Base-by-base conservation (phyloP, 345 rosid genomes). In the Syzygium oleosum region DNA sequence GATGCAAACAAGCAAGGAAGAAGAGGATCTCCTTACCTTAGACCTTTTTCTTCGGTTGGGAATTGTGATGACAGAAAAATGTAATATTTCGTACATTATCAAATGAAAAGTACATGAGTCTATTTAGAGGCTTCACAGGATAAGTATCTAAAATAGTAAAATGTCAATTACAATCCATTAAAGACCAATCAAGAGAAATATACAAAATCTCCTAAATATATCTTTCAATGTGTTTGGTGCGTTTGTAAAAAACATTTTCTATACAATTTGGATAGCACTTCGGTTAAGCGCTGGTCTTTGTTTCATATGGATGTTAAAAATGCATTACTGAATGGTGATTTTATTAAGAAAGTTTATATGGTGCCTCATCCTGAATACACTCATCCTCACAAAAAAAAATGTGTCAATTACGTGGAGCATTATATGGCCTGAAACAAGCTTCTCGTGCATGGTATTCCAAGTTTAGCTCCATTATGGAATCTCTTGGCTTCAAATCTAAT, bases 381-480 rank as follows among this genome's bases (percentile, higher is more conserved):
- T 58, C 65, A 27, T 25, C 29, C 29, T 59, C 12, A 59, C 65
- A 27, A 58, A 2, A 58, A 2, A 59, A 59, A 27, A 15, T 59
- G 31, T 12, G 15, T 59, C 65, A 0, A 59, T 59, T 59, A 59
- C 5, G 12, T 12, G 27, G 31, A 59, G 31, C 29, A 5, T 59
- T 12, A 59, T 25, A 59, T 59, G 15, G 31, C 65, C 27, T 27
- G 7, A 59, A 4, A 27, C 65, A 59, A 59, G 15, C 0, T 25
- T 1, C 1, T 25, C 0, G 0, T 59, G 3, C 12, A 27, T 12
- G 0, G 0, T 27, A 0, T 59, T 59, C 31, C 65, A 27, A 59
- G 65, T 59, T 2, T 59, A 25, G 14, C 31, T 59, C 65, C 7
- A 59, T 15, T 3, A 12, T 59, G 7, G 31, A 59, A 59, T 59